Evolutionary conservation across 2,329 filamentous ascomycete species (phyloP).

Genomic region (Beauveria pseudobassiana): DNA sequence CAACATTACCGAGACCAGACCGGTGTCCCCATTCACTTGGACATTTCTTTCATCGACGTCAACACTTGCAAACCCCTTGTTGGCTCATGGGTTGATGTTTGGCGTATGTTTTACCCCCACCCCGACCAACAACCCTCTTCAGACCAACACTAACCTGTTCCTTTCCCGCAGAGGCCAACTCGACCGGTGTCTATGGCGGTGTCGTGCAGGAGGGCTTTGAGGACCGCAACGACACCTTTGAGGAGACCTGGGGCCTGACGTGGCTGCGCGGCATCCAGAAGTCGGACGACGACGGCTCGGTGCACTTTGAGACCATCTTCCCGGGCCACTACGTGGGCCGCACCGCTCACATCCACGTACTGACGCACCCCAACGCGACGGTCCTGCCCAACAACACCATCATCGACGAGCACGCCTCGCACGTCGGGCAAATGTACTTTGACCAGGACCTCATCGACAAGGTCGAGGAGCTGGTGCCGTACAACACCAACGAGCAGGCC

Average conservation of each 20-base stretch:
- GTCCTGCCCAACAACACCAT: conserved; percentile 44
- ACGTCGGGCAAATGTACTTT: conserved; percentile 58
- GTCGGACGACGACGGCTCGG: conserved; percentile 32
- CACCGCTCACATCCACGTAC: conserved; percentile 33
- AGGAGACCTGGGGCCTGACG: conserved; percentile 21
- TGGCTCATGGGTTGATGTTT: conserved; percentile 33
- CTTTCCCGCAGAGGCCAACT: conserved; percentile 6
- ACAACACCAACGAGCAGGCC: conserved; percentile 34
- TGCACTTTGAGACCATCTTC: conserved; percentile 34
- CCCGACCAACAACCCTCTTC: neutral
- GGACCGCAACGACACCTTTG: conserved; percentile 1
- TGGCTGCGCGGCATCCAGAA: conserved; percentile 33
- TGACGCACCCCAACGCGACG: conserved; percentile 25
- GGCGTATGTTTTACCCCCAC: conserved; percentile 20
- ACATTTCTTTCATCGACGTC: conserved; percentile 38
- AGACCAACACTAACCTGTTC: neutral
- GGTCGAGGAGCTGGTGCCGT: conserved; percentile 40
- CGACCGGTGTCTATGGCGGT: conserved; percentile 12
- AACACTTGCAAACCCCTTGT: conserved; percentile 36
- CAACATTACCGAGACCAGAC: conserved; percentile 34
- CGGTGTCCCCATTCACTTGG: conserved; percentile 34
- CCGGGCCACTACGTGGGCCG: conserved; percentile 36
- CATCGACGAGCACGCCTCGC: conserved; percentile 39
- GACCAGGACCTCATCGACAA: conserved; percentile 45
- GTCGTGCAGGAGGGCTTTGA: conserved; percentile 10